Evolutionary conservation across 495 filamentous ascomycete species (phyloP).

Genomic region (Penicillium desertorum): DNA sequence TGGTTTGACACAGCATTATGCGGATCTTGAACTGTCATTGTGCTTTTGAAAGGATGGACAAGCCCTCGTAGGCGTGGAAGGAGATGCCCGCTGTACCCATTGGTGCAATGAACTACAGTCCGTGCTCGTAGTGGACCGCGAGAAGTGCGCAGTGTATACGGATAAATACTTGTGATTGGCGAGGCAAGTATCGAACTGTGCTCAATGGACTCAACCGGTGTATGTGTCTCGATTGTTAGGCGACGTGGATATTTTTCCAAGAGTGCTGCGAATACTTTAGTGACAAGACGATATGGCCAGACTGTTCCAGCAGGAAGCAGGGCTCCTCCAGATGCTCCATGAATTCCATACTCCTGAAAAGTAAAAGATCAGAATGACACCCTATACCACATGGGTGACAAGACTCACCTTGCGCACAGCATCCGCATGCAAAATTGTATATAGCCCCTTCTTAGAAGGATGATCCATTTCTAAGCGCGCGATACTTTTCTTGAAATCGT

Average conservation of each 20-base stretch:
- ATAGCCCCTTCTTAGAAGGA: constrained; percentile 27
- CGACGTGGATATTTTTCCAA: constrained; percentile 41
- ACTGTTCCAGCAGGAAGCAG: constrained; percentile 49
- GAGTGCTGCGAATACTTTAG: constrained; percentile 59
- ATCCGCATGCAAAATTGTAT: constrained; percentile 30
- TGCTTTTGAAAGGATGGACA: constrained; percentile 75
- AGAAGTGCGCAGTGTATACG: constrained; percentile 54
- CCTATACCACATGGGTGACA: background rate
- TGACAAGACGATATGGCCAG: constrained; percentile 83
- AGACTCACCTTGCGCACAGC: constrained; percentile 20
- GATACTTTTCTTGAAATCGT: constrained; percentile 28
- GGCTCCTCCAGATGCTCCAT: constrained; percentile 46
- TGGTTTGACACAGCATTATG: constrained; percentile 30
- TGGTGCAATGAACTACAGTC: constrained; percentile 71
- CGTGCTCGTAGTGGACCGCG: constrained; percentile 59
- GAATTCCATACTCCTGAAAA: constrained; percentile 37
- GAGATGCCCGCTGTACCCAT: constrained; percentile 74
- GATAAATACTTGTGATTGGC: constrained; percentile 9
- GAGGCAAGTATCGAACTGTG: constrained; percentile 16
- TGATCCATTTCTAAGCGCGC: constrained; percentile 28
- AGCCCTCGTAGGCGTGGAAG: constrained; percentile 65
- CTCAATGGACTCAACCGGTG: constrained; percentile 54
- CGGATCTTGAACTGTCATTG: constrained; percentile 68
- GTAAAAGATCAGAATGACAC: background rate
- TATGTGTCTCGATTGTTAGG: constrained; percentile 77